Base-by-base conservation (phyloP, 164 flowering plant genomes). In the Nymphaea colorata region DNA sequence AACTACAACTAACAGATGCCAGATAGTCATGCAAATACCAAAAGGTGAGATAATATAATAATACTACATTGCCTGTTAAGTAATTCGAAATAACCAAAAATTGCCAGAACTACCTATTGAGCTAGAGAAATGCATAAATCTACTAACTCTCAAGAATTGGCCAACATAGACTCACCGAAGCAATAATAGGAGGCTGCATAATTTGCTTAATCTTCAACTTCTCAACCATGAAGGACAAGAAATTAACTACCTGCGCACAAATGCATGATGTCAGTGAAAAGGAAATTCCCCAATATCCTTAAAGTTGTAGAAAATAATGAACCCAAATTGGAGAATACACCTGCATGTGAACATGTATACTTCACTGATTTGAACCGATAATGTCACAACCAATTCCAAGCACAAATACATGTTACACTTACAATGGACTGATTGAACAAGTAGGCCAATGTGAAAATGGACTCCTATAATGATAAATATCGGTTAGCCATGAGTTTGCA, bases 171-270 rank as follows among this genome's bases (percentile, higher is more conserved):
- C 97, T 90, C 80, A 94, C 99, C 25, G 99, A 94, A 68, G 99
- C 99, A 77, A 91, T 83, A 44, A 94, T 90, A 4, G 98, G 87
- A 11, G 99, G 99, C 72, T 94, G 98, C 74, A 94, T 76, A 51
- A 94, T 80, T 81, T 92, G 98, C 78, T 91, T 91, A 76, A 94
- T 82, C 86, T 90, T 94, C 85, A 94, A 78, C 76, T 86, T 94
- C 63, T 90, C 87, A 73, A 81, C 84, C 42, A 90, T 41, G 69
- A 73, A 86, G 15, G 57, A 67, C 2, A 88, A 64, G 69, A 81
- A 71, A 41, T 44, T 45, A 70, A 66, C 79, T 42, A 91, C 71
- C 99, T 94, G 91, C 87, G 82, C 36, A 25, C 36, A 25, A 25
- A 25, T 25, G 36, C 18, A 64, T 72, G 71, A 44, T 67, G 67